These are phyloP conservation scores for Pelargonium myrrhifolium DNA, from an alignment of 441 rosid genomes.

Conservation along the genomic window DNA sequence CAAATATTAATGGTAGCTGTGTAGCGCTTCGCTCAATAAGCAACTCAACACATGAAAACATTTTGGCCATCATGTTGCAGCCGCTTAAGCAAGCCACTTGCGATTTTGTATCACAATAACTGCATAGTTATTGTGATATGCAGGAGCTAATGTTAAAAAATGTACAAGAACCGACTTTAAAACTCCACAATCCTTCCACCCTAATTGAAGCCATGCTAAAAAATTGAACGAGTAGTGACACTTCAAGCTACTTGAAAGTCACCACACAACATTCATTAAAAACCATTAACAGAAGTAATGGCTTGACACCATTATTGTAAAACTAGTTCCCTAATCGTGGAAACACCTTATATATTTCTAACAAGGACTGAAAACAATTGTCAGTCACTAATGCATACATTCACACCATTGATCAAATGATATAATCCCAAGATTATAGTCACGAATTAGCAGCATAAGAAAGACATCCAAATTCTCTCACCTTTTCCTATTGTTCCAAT, in stretches of 20 bases:
- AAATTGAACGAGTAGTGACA: neutral
- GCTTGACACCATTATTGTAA: neutral
- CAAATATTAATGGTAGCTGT: neutral
- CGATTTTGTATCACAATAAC: neutral
- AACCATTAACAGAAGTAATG: neutral
- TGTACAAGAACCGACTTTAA: neutral
- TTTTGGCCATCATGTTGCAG: neutral
- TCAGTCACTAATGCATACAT: neutral
- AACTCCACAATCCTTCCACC: neutral
- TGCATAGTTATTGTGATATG: neutral
- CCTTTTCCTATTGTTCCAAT: constrained; percentile 43
- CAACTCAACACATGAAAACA: neutral
- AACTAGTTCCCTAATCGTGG: neutral
- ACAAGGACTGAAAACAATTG: neutral
- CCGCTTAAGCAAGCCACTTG: constrained; percentile 1
- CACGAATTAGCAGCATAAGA: constrained; percentile 18
- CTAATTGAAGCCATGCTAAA: neutral
- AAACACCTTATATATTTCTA: neutral
- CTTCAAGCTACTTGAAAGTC: neutral
- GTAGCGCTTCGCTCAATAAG: neutral
- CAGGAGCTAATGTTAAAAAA: neutral
- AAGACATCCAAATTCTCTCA: constrained; percentile 27
- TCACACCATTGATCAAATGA: neutral
- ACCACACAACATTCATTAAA: neutral
- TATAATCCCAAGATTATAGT: neutral